phyloP scores from a whole-genome alignment of 345 rosid species.

The Garcia nutans region DNA sequence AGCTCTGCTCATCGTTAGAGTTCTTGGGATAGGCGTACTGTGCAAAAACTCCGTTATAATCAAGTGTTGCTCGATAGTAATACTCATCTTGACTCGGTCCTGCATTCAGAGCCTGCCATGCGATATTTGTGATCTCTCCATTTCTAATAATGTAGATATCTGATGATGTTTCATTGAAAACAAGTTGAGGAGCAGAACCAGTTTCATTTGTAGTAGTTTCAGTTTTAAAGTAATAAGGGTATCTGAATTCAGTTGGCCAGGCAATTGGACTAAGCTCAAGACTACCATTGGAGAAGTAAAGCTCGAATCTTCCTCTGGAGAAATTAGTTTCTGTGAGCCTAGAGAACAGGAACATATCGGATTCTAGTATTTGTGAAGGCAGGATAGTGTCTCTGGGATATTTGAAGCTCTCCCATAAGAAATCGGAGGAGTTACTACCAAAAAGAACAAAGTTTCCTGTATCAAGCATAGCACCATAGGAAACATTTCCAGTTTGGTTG shows the following conservation, averaged over 20 bases:
- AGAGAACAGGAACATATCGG: too few relatives aligned
- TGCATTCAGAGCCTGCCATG: neutral
- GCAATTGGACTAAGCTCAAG: conserved; percentile 12
- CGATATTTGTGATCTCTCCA: neutral
- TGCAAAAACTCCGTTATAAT: conserved; percentile 37
- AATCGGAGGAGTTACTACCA: too few relatives aligned
- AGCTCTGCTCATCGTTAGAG: neutral
- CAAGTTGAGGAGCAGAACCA: conserved; percentile 10
- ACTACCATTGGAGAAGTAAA: too few relatives aligned
- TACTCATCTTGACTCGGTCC: neutral
- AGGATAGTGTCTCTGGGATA: too few relatives aligned
- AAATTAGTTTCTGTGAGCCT: too few relatives aligned
- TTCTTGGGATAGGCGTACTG: conserved; percentile 28
- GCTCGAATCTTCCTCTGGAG: too few relatives aligned
- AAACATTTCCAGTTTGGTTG: too few relatives aligned
- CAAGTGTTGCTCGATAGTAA: conserved; percentile 33
- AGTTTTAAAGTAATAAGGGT: conserved; percentile 20
- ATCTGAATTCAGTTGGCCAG: conserved; percentile 12
- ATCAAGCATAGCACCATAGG: too few relatives aligned
- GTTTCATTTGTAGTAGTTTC: neutral
- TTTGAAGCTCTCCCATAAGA: too few relatives aligned
- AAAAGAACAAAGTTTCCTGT: too few relatives aligned
- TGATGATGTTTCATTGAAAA: conserved; percentile 16
- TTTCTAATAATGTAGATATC: neutral
- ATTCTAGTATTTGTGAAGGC: too few relatives aligned